phyloP scores from a whole-genome alignment of 2,329 filamentous ascomycete genomes.

The Emmonsiellopsis sp. region DNA sequence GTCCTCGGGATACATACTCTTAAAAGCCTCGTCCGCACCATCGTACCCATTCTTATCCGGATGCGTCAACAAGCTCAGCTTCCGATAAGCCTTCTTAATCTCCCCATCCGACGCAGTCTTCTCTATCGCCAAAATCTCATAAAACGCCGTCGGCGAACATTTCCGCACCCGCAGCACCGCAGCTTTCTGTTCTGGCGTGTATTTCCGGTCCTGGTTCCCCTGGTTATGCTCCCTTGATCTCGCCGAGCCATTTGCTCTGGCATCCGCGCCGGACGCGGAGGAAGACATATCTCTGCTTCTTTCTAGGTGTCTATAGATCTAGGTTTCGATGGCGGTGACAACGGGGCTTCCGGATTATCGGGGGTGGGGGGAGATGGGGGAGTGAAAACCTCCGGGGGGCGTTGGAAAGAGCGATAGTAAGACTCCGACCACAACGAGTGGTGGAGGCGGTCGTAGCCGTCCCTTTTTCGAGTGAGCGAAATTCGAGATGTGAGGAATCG shows the following conservation, averaged over 20 bases:
- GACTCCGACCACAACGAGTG: background rate
- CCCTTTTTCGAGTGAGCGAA: background rate
- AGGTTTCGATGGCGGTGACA: no score
- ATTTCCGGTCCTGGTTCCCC: constrained; percentile 49
- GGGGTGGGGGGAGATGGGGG: background rate
- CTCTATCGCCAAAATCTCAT: constrained; percentile 80
- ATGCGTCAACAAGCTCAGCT: constrained; percentile 87
- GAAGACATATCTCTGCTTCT: constrained; percentile 25
- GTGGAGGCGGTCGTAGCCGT: background rate
- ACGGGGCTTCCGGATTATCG: no score
- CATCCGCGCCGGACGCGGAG: constrained; percentile 39
- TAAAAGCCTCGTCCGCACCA: constrained; percentile 94
- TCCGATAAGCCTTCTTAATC: constrained; percentile 97
- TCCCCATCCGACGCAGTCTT: constrained; percentile 64
- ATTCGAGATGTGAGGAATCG: background rate
- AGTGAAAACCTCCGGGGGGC: background rate
- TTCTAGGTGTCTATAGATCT: background rate
- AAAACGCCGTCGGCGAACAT: constrained; percentile 81
- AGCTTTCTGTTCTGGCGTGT: constrained; percentile 81
- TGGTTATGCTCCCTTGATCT: constrained; percentile 41
- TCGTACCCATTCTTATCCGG: constrained; percentile 98
- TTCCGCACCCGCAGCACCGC: constrained; percentile 81
- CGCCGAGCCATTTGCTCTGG: constrained; percentile 31
- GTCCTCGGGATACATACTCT: constrained; percentile 47
- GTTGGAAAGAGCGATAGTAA: background rate